Evolutionary conservation across 495 filamentous ascomycete genomes (phyloP).

Genomic region (Pyrenula aspistea): DNA sequence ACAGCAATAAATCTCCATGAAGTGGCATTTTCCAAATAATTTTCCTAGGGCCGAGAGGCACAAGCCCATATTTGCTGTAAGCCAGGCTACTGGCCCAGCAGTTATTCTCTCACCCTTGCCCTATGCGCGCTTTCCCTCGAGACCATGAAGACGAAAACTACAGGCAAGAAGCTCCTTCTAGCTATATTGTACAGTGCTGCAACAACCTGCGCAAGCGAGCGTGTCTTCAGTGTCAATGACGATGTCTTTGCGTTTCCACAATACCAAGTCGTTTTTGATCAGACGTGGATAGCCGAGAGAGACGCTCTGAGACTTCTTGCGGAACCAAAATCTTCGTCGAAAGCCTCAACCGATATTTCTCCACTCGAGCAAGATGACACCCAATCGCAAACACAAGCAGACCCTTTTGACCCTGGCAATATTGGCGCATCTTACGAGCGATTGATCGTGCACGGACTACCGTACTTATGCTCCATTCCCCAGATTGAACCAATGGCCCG

Average conservation of each 20-base stretch:
- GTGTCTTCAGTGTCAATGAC: slow-evolving; percentile 72
- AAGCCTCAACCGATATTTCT: slow-evolving; percentile 1
- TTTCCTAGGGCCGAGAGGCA: no score
- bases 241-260: slow-evolving; percentile 84
- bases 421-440: slow-evolving; percentile 48
- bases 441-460: slow-evolving; percentile 55
- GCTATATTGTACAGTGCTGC: slow-evolving; percentile 9
- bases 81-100: no score
- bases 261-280: slow-evolving; percentile 74
- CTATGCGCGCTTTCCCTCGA: neutral
- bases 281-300: slow-evolving; percentile 57
- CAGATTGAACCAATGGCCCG: slow-evolving; percentile 41
- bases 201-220: slow-evolving; percentile 37
- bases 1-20: no score
- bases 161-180: neutral
- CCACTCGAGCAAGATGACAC: slow-evolving; percentile 23
- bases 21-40: no score
- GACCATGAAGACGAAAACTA: neutral
- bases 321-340: slow-evolving; percentile 1
- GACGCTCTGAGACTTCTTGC: slow-evolving; percentile 50
- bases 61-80: no score
- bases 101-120: no score
- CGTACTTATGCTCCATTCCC: slow-evolving; percentile 80
- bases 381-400: slow-evolving; percentile 18
- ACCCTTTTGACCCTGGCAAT: slow-evolving; percentile 1